Percentiles rank a stretch among this genome's conserved stretches.
phyloP scores from a whole-genome alignment of 306 rosid species.

The Cicer pinnatifidum region DNA sequence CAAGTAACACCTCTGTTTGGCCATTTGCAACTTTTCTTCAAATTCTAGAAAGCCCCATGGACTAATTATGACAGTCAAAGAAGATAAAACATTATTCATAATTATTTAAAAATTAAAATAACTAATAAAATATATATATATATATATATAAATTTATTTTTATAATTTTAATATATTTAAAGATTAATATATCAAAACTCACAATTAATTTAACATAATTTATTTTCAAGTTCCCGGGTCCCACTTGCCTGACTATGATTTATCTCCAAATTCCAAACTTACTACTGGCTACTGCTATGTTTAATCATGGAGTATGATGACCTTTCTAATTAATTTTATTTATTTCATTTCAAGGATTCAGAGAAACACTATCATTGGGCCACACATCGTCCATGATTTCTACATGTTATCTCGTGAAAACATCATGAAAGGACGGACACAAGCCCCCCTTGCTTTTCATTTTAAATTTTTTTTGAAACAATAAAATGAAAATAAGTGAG shows the following conservation, averaged over 20 bases:
- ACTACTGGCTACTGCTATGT: too few species aligned
- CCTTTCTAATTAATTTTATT: too few species aligned
- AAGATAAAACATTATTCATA: neutral
- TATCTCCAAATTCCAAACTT: too few species aligned
- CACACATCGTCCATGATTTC: constrained; percentile 6
- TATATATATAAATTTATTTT: too few species aligned
- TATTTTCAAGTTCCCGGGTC: too few species aligned
- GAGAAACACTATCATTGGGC: neutral
- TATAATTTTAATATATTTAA: too few species aligned
- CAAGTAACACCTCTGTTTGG: neutral
- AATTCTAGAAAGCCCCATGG: constrained; percentile 41
- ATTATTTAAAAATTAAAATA: too few species aligned
- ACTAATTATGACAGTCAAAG: constrained; percentile 37
- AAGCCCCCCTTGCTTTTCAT: neutral
- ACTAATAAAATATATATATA: too few species aligned
- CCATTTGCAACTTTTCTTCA: constrained; percentile 21
- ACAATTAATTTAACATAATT: too few species aligned
- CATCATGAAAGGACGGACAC: neutral
- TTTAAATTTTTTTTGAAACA: neutral
- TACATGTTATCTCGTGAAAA: neutral
- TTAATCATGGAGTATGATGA: too few species aligned
- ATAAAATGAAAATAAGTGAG: neutral
- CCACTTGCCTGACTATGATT: too few species aligned
- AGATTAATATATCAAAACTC: too few species aligned
- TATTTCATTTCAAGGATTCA: neutral